Percentiles rank a stretch among this genome's conserved stretches.
Evolutionary conservation across 176 grass and related monocot species (phyloP).

Genomic region (Urochloa ruziziensis): DNA sequence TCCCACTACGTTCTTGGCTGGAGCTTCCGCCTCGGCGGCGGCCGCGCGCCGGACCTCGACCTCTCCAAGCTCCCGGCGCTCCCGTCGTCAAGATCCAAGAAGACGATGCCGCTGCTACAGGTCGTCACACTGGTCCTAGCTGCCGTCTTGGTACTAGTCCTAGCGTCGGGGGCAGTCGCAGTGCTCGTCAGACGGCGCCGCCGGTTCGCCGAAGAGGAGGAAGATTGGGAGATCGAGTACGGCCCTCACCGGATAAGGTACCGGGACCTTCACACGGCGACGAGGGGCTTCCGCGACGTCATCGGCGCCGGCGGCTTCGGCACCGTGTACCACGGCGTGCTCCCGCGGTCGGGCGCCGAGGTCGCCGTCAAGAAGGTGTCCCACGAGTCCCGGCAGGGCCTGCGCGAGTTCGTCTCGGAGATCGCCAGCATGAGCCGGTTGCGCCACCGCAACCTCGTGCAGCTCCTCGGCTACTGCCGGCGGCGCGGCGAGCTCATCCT

Average conservation of each 20-base stretch:
- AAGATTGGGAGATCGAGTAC: conserved; percentile 65
- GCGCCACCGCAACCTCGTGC: conserved; percentile 76
- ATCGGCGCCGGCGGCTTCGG: conserved; percentile 71
- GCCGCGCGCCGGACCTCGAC: conserved; percentile 3
- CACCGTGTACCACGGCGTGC: conserved; percentile 58
- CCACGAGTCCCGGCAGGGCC: conserved; percentile 63
- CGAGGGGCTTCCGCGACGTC: conserved; percentile 57
- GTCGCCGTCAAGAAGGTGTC: conserved; percentile 77
- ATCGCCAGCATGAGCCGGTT: conserved; percentile 73
- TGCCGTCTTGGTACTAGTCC: background rate
- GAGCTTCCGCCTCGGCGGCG: conserved; percentile 53
- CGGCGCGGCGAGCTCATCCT: conserved; percentile 63
- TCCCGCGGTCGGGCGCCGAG: conserved; percentile 30
- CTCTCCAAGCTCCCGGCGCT: background rate
- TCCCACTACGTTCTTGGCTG: conserved; percentile 61
- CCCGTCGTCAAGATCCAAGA: background rate
- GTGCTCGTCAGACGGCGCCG: background rate
- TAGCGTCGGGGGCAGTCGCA: background rate
- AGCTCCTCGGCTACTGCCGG: conserved; percentile 75
- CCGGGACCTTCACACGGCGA: conserved; percentile 55
- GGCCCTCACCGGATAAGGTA: conserved; percentile 69
- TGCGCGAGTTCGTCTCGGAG: conserved; percentile 74
- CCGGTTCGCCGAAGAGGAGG: conserved; percentile 48
- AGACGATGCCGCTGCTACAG: background rate
- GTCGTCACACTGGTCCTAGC: background rate